These are phyloP conservation scores for Saposhnikovia divaricata DNA, from an alignment of 129 eudicot species.

Conservation along the genomic window DNA sequence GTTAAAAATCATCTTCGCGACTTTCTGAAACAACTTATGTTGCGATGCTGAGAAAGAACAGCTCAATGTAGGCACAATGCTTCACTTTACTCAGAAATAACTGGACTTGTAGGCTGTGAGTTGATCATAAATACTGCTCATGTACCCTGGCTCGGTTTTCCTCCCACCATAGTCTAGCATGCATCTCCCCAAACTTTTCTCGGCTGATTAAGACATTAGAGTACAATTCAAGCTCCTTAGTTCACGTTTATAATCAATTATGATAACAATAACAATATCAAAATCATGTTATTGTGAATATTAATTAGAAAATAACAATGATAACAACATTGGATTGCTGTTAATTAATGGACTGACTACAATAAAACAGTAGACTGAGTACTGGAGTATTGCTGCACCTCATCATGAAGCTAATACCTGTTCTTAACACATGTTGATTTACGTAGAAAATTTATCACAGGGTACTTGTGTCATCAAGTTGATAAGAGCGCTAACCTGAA, in stretches of 20 bases:
- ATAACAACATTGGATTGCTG: no score
- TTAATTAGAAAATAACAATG: no score
- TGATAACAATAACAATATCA: not conserved
- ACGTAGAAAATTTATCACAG: no score
- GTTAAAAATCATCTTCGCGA: not conserved
- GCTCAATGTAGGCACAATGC: not conserved
- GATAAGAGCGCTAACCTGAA: conserved; percentile 50
- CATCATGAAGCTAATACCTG: no score
- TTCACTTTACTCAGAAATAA: not conserved
- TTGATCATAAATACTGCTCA: conserved; percentile 52
- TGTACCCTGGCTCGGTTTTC: conserved; percentile 85
- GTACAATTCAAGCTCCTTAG: not conserved
- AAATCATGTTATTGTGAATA: no score
- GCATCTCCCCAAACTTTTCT: conserved; percentile 79
- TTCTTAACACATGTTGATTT: no score
- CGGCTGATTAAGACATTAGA: conserved; percentile 42
- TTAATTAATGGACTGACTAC: not conserved
- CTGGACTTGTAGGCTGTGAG: not conserved
- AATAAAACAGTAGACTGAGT: not conserved
- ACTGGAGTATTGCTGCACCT: no score
- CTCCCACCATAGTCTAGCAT: conserved; percentile 95
- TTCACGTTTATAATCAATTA: not conserved
- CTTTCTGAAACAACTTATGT: not conserved
- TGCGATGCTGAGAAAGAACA: not conserved
- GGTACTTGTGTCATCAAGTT: not conserved